phyloP scores from a whole-genome alignment of 495 filamentous ascomycete species.

The Aspergillus sclerotiicarbonarius region DNA sequence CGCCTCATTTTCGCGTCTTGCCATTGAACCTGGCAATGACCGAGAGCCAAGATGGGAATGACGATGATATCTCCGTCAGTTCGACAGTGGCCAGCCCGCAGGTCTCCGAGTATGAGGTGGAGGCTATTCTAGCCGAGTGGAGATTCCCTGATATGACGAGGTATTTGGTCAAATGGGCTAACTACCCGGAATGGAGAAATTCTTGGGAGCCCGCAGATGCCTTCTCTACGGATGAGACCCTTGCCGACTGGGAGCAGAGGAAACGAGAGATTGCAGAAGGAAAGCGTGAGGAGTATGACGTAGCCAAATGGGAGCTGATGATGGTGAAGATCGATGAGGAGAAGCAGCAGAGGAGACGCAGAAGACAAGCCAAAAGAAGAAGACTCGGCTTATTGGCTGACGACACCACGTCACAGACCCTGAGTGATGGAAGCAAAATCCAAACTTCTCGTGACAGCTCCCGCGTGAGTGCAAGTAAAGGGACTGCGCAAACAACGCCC shows the following conservation, averaged over 20 bases:
- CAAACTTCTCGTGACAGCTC: not conserved
- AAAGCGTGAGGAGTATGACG: constrained; percentile 43
- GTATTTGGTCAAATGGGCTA: constrained; percentile 68
- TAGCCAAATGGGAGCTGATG: constrained; percentile 43
- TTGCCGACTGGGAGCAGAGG: constrained; percentile 53
- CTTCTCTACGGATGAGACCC: constrained; percentile 48
- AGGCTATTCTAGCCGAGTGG: constrained; percentile 50
- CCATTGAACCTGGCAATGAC: constrained; percentile 1
- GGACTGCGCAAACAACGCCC: not conserved
- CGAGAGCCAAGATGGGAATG: constrained; percentile 28
- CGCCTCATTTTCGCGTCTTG: constrained; percentile 4
- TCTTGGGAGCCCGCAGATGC: constrained; percentile 64
- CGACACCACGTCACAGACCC: not conserved
- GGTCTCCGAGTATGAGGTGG: constrained; percentile 42
- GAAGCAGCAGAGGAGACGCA: constrained; percentile 42
- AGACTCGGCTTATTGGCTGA: constrained; percentile 28
- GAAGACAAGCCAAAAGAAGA: constrained; percentile 45
- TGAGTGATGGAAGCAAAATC: not conserved
- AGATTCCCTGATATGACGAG: constrained; percentile 30
- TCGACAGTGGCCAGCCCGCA: constrained; percentile 52
- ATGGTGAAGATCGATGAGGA: constrained; percentile 22
- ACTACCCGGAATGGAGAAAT: constrained; percentile 54
- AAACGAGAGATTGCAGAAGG: constrained; percentile 46
- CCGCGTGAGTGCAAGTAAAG: not conserved
- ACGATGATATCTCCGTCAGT: constrained; percentile 60